Base-by-base conservation (phyloP, 768 basidiomycete species). In the Bullera alba region DNA sequence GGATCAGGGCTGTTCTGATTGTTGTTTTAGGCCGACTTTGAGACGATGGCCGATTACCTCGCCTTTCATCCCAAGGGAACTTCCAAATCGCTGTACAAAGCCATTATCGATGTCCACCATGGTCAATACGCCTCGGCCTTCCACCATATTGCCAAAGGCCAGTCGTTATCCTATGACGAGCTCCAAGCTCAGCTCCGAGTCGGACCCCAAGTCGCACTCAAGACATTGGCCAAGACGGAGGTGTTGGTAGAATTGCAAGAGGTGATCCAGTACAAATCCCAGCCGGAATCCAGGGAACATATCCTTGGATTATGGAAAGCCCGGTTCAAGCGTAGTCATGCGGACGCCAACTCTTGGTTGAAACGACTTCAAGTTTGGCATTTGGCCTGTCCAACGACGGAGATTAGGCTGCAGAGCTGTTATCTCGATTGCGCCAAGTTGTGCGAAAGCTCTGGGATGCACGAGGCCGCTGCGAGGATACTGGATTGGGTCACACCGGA, bases 61-160 rank as follows among this genome's bases (percentile, higher is more conserved):
- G 57, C 69, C 2, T 68, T 65, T 46, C 65, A 69, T 28, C 63
- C 61, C 5, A 68, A 69, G 43, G 71, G 71, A 6, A 64, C 69
- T 2, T 57, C 60, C 16, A 72, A 69, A 48, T 59, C 63, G 22
- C 55, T 72, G 5, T 72, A 70, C 63, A 72, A 72, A 55, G 71
- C 71, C 19, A 65, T 72, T 36, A 60, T 72, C 34, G 69, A 72
- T 39, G 63, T 70, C 23, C 56, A 66, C 17, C 57, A 63, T 29
- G 55, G 53, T 4, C 45, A 68, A 21, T 67, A 64, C 44, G 62
- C 56, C 19, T 52, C 60, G 17, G 69, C 69, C 2, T 60, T 67
- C 28, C 60, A 60, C 22, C 66, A 69, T 48, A 72, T 70, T 34
- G 46, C 48, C 19, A 72, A 70, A 51, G 69, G 62, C 4, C 67